Base-by-base conservation (phyloP, 1,284 basidiomycete genomes). In the Papiliotrema laurentii region DNA sequence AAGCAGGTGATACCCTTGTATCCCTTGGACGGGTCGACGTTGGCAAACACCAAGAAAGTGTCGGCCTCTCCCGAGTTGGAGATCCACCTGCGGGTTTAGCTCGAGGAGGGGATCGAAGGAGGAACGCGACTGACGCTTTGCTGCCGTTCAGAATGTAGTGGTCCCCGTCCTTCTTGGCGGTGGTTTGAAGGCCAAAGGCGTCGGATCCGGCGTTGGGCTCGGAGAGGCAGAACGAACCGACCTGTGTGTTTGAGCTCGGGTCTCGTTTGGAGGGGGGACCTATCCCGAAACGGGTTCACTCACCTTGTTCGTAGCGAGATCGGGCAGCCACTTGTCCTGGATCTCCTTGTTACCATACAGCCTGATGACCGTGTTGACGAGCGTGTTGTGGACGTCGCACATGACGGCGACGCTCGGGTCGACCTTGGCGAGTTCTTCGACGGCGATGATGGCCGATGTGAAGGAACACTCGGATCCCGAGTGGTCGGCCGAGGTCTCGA, bases 1-100 rank as follows among this genome's bases (percentile, higher is more conserved):
- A 99, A 99, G 69, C 93, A 97, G 19, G 92, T 94, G 73, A 99
- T 99, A 31, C 94, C 94, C 76, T 97, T 98, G 82, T 98, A 98
- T 1, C 96, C 94, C 72, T 93, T 92, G 60, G 82, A 86, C 0
- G 90, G 86, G 74, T 97, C 92, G 37, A 89, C 87, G 62, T 91
- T 97, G 50, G 96, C 96, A 60, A 98, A 98, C 14, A 73, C 77
- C 41, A 81, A 74, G 72, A 81, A 81, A 55, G 97, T 82, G 49
- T 92, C 92, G 5, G 96, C 96, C 74, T 99, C 94, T 55, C 84
- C 84, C 6, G 90, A 92, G 78, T 98, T 99, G 41, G 96, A 97
- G 65, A 99, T 98, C 94, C 94, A 98, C 72, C 77, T 78, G 58
- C 19, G 16, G 34, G 18, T n/a, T n/a, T n/a, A n/a, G n/a, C n/a